Base-by-base conservation (phyloP, 2,329 filamentous ascomycete genomes). In the Fusarium heterosporum region DNA sequence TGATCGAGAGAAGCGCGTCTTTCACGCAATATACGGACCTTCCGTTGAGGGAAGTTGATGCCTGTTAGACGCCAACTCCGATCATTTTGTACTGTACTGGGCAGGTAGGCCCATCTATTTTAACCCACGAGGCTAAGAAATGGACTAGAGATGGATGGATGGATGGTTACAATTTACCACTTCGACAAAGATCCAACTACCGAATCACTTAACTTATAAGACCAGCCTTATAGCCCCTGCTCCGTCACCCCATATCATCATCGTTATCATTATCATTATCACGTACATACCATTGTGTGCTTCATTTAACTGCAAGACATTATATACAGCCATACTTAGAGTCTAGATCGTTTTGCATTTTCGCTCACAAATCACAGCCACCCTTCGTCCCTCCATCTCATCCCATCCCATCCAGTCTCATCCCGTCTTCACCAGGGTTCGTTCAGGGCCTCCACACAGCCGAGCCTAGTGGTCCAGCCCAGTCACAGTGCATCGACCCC, bases 41-140 rank as follows among this genome's bases (percentile, higher is more conserved):
- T 49, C 65, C 65, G 57, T 29, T 17, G 12, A 52, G 36, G 26
- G 48, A 16, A 46, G n/a, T 30, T 28, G 49, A 50, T 50, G 28
- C 45, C n/a, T 53, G 19, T 30, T 51, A 36, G 19, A 51, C 63
- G 58, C 62, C 54, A 51, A 61, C 50, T 56, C 66, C 66, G 58
- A 28, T 39, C 28, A 25, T 26, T 16, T 36, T 22, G 22, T 22
- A n/a, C 41, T 50, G 22, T 38, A 40, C n/a, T 25, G 22, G 28
- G 22, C 43, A 40, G 13, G 55, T 43, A 46, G 25, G 49, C 29
- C 51, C 63, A 56, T 57, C 68, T 69, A 69, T 68, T 70, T 69
- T 61, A 66, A 69, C 52, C 43, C 28, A 19, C 22, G n/a, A 50
- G 39, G 41, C 42, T 62, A 64, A 63, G 47, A 46, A 32, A 10